Conservation (phyloP, 208 protist species). For the Trypanosoma caninum region DNA sequence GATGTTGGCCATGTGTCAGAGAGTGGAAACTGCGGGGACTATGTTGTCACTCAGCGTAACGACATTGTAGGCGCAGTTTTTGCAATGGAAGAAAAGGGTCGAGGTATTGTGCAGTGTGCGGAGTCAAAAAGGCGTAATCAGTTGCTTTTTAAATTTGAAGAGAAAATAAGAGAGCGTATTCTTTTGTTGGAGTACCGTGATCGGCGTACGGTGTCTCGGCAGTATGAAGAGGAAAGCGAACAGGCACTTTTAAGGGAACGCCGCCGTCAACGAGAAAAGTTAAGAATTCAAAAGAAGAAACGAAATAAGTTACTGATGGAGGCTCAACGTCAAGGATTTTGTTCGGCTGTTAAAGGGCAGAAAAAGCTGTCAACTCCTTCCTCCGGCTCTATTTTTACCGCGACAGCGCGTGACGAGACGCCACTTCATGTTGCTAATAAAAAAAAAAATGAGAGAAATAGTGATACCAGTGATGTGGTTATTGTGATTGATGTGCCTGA, state of each 20-base stretch:
- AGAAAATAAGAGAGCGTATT: not conserved
- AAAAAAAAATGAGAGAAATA: not conserved
- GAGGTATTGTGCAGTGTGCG: not conserved
- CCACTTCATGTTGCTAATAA: not conserved
- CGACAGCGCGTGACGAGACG: not conserved
- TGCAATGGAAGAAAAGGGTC: conserved; percentile 7
- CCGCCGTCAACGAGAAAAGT: conserved; percentile 1
- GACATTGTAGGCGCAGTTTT: not conserved
- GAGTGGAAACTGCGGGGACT: not conserved
- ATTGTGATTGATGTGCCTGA: conserved; percentile 5
- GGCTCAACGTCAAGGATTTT: not conserved
- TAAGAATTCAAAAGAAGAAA: too few species aligned
- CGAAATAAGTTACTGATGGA: not conserved
- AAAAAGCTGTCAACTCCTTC: not conserved
- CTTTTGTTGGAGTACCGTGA: conserved; percentile 15
- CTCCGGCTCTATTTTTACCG: not conserved
- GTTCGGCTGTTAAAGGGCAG: not conserved
- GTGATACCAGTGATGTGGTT: not conserved
- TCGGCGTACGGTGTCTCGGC: not conserved
- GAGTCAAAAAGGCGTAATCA: conserved; percentile 1
- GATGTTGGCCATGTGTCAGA: not conserved
- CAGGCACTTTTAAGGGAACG: not conserved
- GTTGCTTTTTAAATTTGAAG: not conserved
- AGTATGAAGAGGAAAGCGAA: not conserved
- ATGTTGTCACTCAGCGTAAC: too few species aligned